Base-by-base conservation (phyloP, 371 early-diverging fungal genomes). In the Polyrhizophydium stewartii region DNA sequence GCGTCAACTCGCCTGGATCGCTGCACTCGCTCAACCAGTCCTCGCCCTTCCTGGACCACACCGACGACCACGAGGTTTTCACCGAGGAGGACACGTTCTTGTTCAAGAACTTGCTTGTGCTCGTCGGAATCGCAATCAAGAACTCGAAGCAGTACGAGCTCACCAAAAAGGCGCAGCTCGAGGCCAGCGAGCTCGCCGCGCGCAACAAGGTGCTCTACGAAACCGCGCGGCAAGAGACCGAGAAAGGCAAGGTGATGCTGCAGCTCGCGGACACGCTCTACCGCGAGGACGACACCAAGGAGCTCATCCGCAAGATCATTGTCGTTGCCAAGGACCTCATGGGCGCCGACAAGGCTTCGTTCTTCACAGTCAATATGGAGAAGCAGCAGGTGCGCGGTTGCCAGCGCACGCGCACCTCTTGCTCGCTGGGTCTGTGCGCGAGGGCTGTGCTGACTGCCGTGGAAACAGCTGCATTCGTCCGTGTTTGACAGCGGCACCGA, bases 281-380 rank as follows among this genome's bases (percentile, higher is more conserved):
- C 49, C 24, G 40, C 6, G 61, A 63, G 38, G 59, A 56, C 30
- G 57, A 47, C 27, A 38, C 59, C 28, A 46, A 55, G 13, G 49
- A 55, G 21, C 57, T 72, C n/a, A 52, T 41, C 27, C 50, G 51
- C 30, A 61, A 49, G 22, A 72, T 72, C 27, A 46, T 68, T 21
- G 12, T 33, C 16, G 58, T 47, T 22, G 72, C 66, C 13, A 52
- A 60, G 28, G 58, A 68, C 32, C 43, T 66, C 19, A 45, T 66
- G 25, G 27, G 31, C 22, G 72, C 72, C 1, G 69, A 72, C n/a
- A 22, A 53, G 0, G 67, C 68, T 5, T 55, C 62, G 12, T 25
- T 68, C 32, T 67, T 64, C 32, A 32, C 68, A 17, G 63, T 72
- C n/a, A 66, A 72, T 55, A 56, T 47, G 51, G 65, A 68, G 12